A percentile compares a stretch with the other conserved stretches of the same genome.
Evolutionary conservation across 2,329 filamentous ascomycete species (phyloP).

Genomic region (Neopestalotiopsis sp.): DNA sequence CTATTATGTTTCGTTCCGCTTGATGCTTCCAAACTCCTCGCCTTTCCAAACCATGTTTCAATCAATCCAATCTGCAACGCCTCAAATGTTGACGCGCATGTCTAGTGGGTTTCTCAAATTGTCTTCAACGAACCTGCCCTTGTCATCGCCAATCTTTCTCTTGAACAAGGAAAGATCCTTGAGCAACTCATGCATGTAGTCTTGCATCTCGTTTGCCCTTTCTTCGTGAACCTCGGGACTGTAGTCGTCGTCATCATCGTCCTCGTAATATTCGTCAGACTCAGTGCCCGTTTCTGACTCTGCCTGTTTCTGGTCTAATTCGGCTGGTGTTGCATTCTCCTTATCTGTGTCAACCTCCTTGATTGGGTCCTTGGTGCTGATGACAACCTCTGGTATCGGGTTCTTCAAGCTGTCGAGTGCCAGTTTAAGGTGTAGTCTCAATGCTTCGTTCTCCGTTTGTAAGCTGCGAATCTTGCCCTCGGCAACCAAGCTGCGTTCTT

Average conservation of each 20-base stretch:
- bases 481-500: conserved; percentile 86
- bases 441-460: conserved; percentile 87
- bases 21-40: conserved; percentile 10
- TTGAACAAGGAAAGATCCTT: conserved; percentile 81
- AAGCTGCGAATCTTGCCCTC: conserved; percentile 94
- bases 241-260: conserved; percentile 56
- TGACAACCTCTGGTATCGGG: conserved; percentile 73
- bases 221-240: conserved; percentile 53
- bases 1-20: neutral
- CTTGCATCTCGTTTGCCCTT: conserved; percentile 72
- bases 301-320: conserved; percentile 27
- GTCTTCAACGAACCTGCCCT: conserved; percentile 72
- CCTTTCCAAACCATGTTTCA: conserved; percentile 16
- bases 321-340: conserved; percentile 32
- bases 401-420: conserved; percentile 88
- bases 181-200: conserved; percentile 84
- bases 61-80: neutral
- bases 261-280: conserved; percentile 59
- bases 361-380: conserved; percentile 33
- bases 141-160: conserved; percentile 85
- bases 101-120: conserved; percentile 59
- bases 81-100: conserved; percentile 45
- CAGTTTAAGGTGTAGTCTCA: conserved; percentile 86
- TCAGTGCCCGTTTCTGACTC: conserved; percentile 50
- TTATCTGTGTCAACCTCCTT: conserved; percentile 38